A percentile compares a stretch with the other conserved stretches of the same genome.
phyloP scores from a whole-genome alignment of 2,329 filamentous ascomycete genomes.

The Diaporthe vexans region DNA sequence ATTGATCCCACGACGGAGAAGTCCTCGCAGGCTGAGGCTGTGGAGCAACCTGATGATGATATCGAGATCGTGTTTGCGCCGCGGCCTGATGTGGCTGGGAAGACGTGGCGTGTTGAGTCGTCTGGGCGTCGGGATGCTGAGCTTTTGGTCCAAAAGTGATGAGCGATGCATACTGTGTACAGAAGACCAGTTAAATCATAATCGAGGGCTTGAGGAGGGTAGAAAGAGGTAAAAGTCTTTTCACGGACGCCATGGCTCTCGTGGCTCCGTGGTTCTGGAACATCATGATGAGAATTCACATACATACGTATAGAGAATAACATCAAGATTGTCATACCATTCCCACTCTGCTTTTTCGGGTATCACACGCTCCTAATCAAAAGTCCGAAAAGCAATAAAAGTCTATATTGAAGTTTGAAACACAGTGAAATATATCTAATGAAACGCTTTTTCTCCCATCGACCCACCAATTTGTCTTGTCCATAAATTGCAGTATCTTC shows the following conservation, averaged over 20 bases:
- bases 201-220: not conserved
- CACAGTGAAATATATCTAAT: not conserved
- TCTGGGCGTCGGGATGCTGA: conserved; percentile 28
- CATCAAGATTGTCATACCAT: too few species aligned
- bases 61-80: conserved; percentile 41
- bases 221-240: too few species aligned
- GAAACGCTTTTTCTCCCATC: not conserved
- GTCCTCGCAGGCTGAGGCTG: conserved; percentile 41
- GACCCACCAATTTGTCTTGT: conserved; percentile 76
- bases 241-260: too few species aligned
- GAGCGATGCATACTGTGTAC: not conserved
- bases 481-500: conserved; percentile 89
- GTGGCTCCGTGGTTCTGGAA: too few species aligned
- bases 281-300: too few species aligned
- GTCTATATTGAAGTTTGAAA: not conserved
- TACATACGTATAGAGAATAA: too few species aligned
- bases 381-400: not conserved
- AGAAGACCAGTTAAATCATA: too few species aligned
- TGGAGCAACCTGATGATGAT: conserved; percentile 44
- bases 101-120: conserved; percentile 1
- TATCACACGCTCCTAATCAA: too few species aligned
- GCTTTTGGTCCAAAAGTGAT: conserved; percentile 16
- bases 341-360: not conserved
- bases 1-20: conserved; percentile 36
- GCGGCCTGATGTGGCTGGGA: not conserved